Evolutionary conservation across 1,139 yeast genomes (phyloP), one percentile per base, ranked within the genome.

Genomic region (Diutina siamensis): DNA sequence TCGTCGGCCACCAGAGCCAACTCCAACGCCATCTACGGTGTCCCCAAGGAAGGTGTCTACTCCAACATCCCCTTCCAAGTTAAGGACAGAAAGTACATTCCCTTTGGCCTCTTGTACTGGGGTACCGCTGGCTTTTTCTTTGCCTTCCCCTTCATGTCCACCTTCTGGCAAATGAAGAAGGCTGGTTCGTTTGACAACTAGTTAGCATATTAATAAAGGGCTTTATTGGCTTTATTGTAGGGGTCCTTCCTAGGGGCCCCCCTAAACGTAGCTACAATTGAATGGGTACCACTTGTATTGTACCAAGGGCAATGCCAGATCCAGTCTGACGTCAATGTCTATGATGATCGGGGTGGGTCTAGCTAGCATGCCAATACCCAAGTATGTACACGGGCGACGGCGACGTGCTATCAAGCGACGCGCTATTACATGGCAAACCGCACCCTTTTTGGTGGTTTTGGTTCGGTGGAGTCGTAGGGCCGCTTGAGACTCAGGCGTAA

Each of bases 1-100:
- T 5, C 34, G 15, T 25, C 45, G 20, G 34, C 41, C 28, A 10
- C 22, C 32, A 35, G 41, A 19, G 35, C 28, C 21, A 25, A 21
- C 22, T 19, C 27, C 34, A 13, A 7, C 15, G 57, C 60, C 36
- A 55, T 67, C 46, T 68, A 57, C 54, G 75, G 75, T 46, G 47
- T 65, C 45, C 74, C 75, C 48, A 81, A 84, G 62, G 84, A 79
- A 62, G 97, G 97, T 58, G 80, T 81, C 46, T 89, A 92, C 81
- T 73, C 83, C 61, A 92, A 92, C 77, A 62, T 92, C 54, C 98
- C 98, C 54, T 92, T 89, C 80, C 78, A 80, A 74, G 94, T 92
- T 53, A 87, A 86, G 75, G 73, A 80, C 76, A 86, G 95, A 77
- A 84, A 80, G 72, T 21, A 20, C 28, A 75, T 89, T 53, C 97